Evolutionary conservation across 2,329 filamentous ascomycete species (phyloP), one percentile per base, ranked within the genome.

Genomic region (Sclerotinia trifoliorum): DNA sequence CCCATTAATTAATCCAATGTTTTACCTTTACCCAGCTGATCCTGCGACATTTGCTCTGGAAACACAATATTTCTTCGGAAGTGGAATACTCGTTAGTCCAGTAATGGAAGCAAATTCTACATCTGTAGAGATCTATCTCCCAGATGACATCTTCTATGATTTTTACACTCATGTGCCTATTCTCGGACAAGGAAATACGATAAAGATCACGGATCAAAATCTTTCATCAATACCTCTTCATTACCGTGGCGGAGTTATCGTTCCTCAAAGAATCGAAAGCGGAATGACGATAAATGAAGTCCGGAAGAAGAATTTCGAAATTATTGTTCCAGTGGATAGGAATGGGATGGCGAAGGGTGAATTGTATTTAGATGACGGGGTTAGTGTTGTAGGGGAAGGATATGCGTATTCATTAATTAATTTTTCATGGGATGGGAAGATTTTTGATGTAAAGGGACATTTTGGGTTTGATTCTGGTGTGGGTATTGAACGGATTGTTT

Each of bases 281-380:
- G 84, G 85, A 44, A 87, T 87, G 79, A 92, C 90, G 0, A 92
- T 89, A 0, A 83, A 83, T 0, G 84, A 84, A 55, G 80, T 91
- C 49, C 83, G 89, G 54, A 82, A 85, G 72, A 81, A 90, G 73
- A 82, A 88, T 72, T 94, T 94, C 79, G 84, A 89, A 76, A 80
- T 96, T 63, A 75, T 94, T 48, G 83, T 96, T 56, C 89, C 91
- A 0, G 83, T 90, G 0, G 86, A 84, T 7, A 75, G 77, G 0
- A 80, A 89, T 64, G 90, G 89, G 3, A 85, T 80, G 8, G 92
- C 92, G 0, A 78, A 76, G 1, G 92, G 92, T 0, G 81, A 83
- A 64, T 80, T 95, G 68, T 95, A 94, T 77, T 80, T 95, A 6
- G 92, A 95, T 73, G 92, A 96, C 70, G 92, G 92, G 11, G 87